Evolutionary conservation across 139 green algal genomes (phyloP).

Genomic region (Raphidocelis subcapitata): DNA sequence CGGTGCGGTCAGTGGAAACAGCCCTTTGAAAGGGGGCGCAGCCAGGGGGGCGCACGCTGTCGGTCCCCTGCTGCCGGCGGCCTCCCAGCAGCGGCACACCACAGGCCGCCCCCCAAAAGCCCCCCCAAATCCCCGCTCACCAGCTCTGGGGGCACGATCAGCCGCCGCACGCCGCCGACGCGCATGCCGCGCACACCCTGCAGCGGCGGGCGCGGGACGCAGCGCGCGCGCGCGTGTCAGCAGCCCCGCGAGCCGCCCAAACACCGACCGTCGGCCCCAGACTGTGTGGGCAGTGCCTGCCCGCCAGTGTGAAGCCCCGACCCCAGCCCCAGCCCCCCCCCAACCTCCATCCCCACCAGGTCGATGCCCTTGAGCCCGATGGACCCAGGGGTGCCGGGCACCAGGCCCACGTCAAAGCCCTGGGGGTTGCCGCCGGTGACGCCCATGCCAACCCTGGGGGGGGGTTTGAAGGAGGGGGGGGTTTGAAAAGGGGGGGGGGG

Average conservation of each 20-base stretch:
- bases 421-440: slow-evolving; percentile 79
- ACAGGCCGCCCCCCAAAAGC: not conserved
- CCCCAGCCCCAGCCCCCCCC: not conserved
- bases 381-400: slow-evolving; percentile 51
- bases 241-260: too few relatives aligned
- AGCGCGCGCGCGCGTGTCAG: too few relatives aligned
- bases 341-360: slow-evolving; percentile 43
- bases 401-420: slow-evolving; percentile 85
- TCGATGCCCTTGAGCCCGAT: slow-evolving; percentile 70
- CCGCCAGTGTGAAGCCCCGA: not conserved
- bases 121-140: slow-evolving; percentile 17
- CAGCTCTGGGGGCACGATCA: slow-evolving; percentile 80
- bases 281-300: not conserved
- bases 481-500: too few relatives aligned
- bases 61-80: not conserved
- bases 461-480: too few relatives aligned
- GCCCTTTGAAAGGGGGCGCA: not conserved
- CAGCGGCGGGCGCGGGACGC: not conserved
- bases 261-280: not conserved
- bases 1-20: not conserved
- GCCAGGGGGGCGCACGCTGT: not conserved
- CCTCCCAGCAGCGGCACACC: not conserved
- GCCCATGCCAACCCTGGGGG: slow-evolving; percentile 74
- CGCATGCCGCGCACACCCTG: slow-evolving; percentile 84
- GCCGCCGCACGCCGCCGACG: slow-evolving; percentile 68